Evolutionary conservation across 2,329 filamentous ascomycete species (phyloP).

Genomic region (Annulohypoxylon truncatum): DNA sequence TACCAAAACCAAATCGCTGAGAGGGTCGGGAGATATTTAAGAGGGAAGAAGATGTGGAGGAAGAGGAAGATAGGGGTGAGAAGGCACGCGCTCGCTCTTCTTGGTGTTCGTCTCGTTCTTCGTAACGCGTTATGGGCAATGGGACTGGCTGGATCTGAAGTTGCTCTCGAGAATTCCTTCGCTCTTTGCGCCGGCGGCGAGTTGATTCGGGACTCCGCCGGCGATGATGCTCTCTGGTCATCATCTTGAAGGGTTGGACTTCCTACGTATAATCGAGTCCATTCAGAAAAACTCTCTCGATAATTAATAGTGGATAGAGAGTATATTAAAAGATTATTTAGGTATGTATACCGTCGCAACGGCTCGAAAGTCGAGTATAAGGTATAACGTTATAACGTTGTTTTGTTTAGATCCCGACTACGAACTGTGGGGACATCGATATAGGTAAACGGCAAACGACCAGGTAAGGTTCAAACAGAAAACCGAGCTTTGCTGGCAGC

Average conservation of each 20-base stretch:
- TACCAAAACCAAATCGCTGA: slow-evolving; percentile 64
- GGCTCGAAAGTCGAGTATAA: slow-evolving; percentile 14
- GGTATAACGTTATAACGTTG: slow-evolving; percentile 27
- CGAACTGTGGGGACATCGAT: slow-evolving; percentile 31
- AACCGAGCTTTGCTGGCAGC: slow-evolving; percentile 19
- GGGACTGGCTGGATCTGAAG: slow-evolving; percentile 46
- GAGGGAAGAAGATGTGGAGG: slow-evolving; percentile 68
- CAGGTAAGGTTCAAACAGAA: slow-evolving; percentile 9
- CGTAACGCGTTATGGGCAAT: slow-evolving; percentile 37
- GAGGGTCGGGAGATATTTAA: slow-evolving; percentile 73
- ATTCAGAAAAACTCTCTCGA: slow-evolving; percentile 39
- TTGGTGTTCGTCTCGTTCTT: slow-evolving; percentile 41
- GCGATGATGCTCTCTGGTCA: slow-evolving; percentile 62
- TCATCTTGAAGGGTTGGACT: slow-evolving; percentile 56
- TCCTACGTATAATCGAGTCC: slow-evolving; percentile 37
- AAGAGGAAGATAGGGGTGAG: slow-evolving; percentile 57
- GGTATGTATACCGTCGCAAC: slow-evolving; percentile 32
- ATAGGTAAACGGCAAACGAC: slow-evolving; percentile 15
- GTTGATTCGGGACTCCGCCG: slow-evolving; percentile 67
- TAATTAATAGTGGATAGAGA: slow-evolving; percentile 24
- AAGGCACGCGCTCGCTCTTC: slow-evolving; percentile 44
- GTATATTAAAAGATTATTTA: slow-evolving; percentile 30
- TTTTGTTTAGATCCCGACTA: slow-evolving; percentile 40
- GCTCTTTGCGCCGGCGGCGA: slow-evolving; percentile 62
- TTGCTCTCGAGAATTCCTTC: slow-evolving; percentile 57